These are phyloP conservation scores for Fusarium pseudonygamai DNA, from an alignment of 2,329 filamentous ascomycete genomes.

Conservation along the genomic window DNA sequence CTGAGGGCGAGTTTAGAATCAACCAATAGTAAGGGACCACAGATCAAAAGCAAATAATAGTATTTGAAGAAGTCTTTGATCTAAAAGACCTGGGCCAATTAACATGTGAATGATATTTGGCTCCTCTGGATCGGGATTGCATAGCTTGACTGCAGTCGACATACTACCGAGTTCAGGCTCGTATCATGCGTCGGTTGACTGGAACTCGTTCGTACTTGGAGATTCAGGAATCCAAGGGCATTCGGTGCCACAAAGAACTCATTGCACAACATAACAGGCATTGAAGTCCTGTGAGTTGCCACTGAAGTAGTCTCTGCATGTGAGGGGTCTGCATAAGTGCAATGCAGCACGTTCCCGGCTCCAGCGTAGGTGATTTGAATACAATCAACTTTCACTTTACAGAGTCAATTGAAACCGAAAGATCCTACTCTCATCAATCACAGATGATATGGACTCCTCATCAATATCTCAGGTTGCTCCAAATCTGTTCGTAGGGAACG, in stretches of 20 bases:
- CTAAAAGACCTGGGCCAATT: not conserved
- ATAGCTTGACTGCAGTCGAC: not conserved
- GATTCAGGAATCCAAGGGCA: not conserved
- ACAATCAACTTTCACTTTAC: not conserved
- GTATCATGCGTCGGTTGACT: not conserved
- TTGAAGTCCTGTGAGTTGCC: conserved; percentile 13
- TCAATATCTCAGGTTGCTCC: conserved; percentile 37
- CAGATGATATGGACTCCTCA: conserved; percentile 29
- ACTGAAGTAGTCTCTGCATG: conserved; percentile 15
- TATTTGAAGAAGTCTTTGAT: not conserved
- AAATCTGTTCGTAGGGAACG: conserved; percentile 39
- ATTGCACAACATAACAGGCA: not conserved
- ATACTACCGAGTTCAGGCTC: not conserved
- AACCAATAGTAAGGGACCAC: not conserved
- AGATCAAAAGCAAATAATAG: not conserved
- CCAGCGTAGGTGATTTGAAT: not conserved
- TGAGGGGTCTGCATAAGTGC: conserved; percentile 25
- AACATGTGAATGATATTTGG: not conserved
- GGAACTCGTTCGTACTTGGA: not conserved
- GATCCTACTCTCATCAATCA: not conserved
- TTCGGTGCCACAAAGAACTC: not conserved
- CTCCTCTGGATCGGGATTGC: not conserved
- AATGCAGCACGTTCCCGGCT: conserved; percentile 10
- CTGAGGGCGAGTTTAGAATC: not conserved
- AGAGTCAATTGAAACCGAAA: not conserved